phyloP scores from a whole-genome alignment of 2,329 filamentous ascomycete species.

The Colletotrichum brevisporum region DNA sequence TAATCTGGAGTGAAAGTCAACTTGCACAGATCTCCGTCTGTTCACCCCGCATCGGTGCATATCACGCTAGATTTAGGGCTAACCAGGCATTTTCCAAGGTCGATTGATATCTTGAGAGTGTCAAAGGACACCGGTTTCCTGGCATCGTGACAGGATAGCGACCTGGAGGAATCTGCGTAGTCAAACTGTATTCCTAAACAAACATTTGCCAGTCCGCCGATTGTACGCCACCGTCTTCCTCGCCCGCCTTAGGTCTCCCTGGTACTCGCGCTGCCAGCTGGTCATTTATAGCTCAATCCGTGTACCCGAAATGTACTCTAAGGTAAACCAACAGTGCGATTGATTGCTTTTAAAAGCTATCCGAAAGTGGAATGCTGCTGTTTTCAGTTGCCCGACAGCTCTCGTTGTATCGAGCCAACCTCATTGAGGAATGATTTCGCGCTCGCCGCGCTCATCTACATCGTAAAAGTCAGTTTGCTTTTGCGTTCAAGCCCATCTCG shows the following conservation, averaged over 20 bases:
- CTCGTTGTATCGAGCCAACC: conserved; percentile 64
- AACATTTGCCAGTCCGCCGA: conserved; percentile 7
- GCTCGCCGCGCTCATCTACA: conserved; percentile 67
- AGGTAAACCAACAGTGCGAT: conserved; percentile 5
- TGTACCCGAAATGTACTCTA: conserved; percentile 12
- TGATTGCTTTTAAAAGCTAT: conserved; percentile 7
- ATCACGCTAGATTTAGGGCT: too few relatives aligned
- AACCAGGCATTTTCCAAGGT: background rate
- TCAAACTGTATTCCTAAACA: conserved; percentile 29
- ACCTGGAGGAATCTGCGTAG: conserved; percentile 13
- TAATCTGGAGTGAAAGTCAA: too few relatives aligned
- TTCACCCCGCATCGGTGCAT: too few relatives aligned
- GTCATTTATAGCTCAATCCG: conserved; percentile 7
- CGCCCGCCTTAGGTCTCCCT: conserved; percentile 6
- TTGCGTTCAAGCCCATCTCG: too few relatives aligned
- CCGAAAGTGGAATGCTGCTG: background rate
- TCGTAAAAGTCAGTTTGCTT: background rate
- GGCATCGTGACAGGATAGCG: conserved; percentile 29
- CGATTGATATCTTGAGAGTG: conserved; percentile 28
- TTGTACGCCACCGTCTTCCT: conserved; percentile 34
- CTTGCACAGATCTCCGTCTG: too few relatives aligned
- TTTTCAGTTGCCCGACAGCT: conserved; percentile 58
- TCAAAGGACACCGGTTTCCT: conserved; percentile 21
- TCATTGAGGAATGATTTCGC: conserved; percentile 67
- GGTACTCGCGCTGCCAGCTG: conserved; percentile 5